phyloP scores from a whole-genome alignment of 306 rosid species.

The Canavalia gladiata region DNA sequence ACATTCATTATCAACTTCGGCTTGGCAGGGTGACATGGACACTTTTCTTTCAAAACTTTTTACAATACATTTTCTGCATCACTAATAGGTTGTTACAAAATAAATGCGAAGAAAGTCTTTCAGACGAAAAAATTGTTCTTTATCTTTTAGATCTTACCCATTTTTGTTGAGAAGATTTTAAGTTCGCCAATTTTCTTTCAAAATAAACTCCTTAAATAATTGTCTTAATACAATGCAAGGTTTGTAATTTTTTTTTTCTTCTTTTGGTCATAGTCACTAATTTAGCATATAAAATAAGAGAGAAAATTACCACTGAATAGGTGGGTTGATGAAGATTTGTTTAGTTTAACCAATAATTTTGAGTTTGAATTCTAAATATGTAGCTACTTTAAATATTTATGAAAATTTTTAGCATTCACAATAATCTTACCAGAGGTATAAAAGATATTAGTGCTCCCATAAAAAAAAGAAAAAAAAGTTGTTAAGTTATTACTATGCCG shows the following conservation, averaged over 20 bases:
- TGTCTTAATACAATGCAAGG: neutral
- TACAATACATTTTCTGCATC: neutral
- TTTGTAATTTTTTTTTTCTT: neutral
- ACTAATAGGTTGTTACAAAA: neutral
- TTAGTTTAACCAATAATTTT: too few species aligned
- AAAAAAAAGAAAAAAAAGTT: neutral
- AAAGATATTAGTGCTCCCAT: too few species aligned
- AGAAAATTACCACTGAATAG: neutral
- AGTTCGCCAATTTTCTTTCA: neutral
- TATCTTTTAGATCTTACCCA: neutral
- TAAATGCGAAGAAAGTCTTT: neutral
- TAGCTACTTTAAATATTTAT: too few species aligned
- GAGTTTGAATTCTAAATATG: too few species aligned
- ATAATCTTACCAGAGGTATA: too few species aligned
- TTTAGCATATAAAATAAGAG: neutral
- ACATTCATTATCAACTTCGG: conserved; percentile 43
- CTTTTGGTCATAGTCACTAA: neutral
- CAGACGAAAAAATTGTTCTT: neutral
- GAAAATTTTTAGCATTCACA: too few species aligned
- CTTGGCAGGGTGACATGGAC: conserved; percentile 41
- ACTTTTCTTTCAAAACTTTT: neutral
- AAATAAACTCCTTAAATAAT: neutral
- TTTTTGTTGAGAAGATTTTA: neutral
- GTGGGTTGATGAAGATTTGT: too few species aligned
- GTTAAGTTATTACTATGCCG: neutral